These are phyloP conservation scores for Bretschneidera sinensis DNA, from an alignment of 345 rosid genomes.

Conservation along the genomic window DNA sequence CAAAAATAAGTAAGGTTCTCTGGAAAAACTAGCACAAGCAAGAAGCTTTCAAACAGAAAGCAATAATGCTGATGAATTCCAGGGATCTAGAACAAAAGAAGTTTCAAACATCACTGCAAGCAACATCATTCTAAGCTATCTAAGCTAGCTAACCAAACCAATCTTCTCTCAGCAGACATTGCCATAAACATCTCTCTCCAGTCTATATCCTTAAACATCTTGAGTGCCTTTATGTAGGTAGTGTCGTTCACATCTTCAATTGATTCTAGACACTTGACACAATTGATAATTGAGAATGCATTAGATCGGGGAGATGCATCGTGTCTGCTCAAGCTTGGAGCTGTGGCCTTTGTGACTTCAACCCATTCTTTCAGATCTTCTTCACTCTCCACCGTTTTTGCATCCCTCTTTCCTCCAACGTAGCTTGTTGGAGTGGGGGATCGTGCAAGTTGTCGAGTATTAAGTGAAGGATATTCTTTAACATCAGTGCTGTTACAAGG, in stretches of 20 bases:
- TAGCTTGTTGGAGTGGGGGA: slow-evolving; percentile 6
- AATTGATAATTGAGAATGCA: slow-evolving; percentile 10
- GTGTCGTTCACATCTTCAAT: slow-evolving; percentile 7
- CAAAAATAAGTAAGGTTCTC: background rate
- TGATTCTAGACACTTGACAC: slow-evolving; percentile 8
- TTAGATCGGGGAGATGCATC: slow-evolving; percentile 1
- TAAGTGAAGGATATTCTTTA: background rate
- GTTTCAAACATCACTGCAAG: too few relatives aligned
- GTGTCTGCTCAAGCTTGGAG: slow-evolving; percentile 1
- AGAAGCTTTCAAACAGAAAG: background rate
- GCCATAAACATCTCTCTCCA: slow-evolving; percentile 9
- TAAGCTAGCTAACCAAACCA: too few relatives aligned
- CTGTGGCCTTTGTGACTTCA: background rate
- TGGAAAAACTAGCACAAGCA: background rate
- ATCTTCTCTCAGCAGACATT: too few relatives aligned
- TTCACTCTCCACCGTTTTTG: background rate
- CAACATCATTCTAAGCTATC: too few relatives aligned
- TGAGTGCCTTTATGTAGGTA: slow-evolving; percentile 10
- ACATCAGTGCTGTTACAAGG: background rate
- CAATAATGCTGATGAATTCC: too few relatives aligned
- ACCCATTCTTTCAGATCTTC: background rate
- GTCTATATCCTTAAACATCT: slow-evolving; percentile 10
- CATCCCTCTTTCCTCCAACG: slow-evolving; percentile 3
- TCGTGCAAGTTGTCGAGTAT: background rate
- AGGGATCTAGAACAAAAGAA: too few relatives aligned